Conservation (phyloP, 768 basidiomycete genomes). For the Leccinum arenicola region DNA sequence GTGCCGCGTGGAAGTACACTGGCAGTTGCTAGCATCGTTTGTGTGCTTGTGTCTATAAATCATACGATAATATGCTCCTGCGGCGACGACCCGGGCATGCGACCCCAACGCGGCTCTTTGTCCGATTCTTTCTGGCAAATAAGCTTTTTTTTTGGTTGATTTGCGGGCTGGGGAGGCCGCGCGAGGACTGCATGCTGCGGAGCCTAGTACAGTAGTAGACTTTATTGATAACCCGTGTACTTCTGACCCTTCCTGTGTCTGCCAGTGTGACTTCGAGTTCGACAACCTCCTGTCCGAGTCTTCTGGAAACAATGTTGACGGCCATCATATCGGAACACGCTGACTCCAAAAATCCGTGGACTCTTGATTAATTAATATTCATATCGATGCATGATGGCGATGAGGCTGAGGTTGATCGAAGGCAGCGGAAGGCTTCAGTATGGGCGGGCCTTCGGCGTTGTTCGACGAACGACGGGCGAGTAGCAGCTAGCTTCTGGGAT, state of each 20-base stretch:
- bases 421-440: too few relatives aligned
- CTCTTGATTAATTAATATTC: neutral
- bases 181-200: neutral
- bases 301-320: neutral
- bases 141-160: neutral
- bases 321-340: neutral
- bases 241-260: neutral
- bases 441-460: neutral
- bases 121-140: neutral
- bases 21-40: neutral
- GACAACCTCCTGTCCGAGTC: neutral
- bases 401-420: neutral
- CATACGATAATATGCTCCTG: neutral
- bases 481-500: neutral
- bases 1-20: neutral
- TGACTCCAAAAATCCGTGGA: neutral
- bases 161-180: neutral
- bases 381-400: neutral
- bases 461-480: neutral
- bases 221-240: neutral
- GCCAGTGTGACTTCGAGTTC: neutral
- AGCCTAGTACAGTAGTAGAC: neutral
- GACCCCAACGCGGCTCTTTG: neutral
- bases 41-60: neutral
- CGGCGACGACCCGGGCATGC: neutral